Base-by-base conservation (phyloP, 2,329 filamentous ascomycete genomes). In the Macrophomina phaseolina region DNA sequence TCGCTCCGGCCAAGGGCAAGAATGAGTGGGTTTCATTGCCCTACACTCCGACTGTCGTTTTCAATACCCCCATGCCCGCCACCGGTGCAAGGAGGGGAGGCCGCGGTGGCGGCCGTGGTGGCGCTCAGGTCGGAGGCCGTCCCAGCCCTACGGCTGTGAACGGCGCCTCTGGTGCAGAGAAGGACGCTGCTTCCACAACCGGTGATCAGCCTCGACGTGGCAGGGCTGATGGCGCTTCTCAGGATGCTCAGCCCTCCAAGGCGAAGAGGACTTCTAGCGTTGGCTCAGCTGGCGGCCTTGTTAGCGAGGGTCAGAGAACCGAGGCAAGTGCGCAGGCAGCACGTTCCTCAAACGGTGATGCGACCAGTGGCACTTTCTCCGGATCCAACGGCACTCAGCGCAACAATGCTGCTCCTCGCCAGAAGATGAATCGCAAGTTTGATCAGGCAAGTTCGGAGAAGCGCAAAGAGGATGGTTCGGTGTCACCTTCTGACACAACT, bases 21-120 rank as follows among this genome's bases (percentile, higher is more conserved):
- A 89, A 91, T 73, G 92, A 93, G 74, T 98, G 95, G 94, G 89
- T 92, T 67, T 86, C 89, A 1, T 87, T 97, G 67, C 88, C 90
- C 40, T 94, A 94, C 74, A 92, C 92, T 12, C 94, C 93, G 8
- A 90, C 88, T 14, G 93, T 95, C 58, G 89, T 90, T 67, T 98
- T 97, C 79, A 91, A 92, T 76, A 97, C 95, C 0, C 92, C 91
- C 34, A 78, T 97, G 48, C 88, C 90, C n/a, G 78, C 72, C 38
- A 76, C 78, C 49, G 73, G 75, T 32, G 76, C 80, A 69, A 73
- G 77, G 30, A 72, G 77, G 71, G 77, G 77, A 49, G 77, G 77
- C 9, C 80, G 82, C 61, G 81, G 85, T 66, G 82, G 85, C 72
- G 85, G 86, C 64, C 85, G 87, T 68, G 82, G 86, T 72, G 79